These are phyloP conservation scores for Salix dunnii DNA, from an alignment of 345 rosid genomes.

Conservation along the genomic window DNA sequence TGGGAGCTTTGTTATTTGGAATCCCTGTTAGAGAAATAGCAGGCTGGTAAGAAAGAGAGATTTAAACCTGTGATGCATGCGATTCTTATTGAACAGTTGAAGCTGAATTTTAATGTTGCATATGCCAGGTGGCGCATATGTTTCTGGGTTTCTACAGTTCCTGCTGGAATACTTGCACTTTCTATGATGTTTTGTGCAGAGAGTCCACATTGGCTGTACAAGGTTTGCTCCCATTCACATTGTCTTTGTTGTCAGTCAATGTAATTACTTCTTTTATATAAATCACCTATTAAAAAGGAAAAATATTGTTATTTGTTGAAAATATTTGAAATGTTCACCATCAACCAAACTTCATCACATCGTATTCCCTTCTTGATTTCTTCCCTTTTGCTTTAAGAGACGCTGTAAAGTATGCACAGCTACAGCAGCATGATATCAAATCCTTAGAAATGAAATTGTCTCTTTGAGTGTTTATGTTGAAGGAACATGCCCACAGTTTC, in stretches of 20 bases:
- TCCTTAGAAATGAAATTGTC: neutral
- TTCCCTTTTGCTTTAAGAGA: neutral
- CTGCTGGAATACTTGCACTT: conserved; percentile 74
- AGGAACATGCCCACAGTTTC: conserved; percentile 7
- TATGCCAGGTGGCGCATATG: conserved; percentile 91
- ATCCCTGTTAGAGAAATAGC: conserved; percentile 70
- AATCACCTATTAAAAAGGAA: neutral
- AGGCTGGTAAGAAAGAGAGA: conserved; percentile 60
- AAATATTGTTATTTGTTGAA: neutral
- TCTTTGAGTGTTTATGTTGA: neutral
- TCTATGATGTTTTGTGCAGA: conserved; percentile 82
- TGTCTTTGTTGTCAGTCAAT: neutral
- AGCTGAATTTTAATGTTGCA: neutral
- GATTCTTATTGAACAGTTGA: neutral
- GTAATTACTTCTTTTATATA: neutral
- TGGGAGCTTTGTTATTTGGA: conserved; percentile 82
- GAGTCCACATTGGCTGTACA: conserved; percentile 85
- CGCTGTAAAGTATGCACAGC: neutral
- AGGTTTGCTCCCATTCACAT: conserved; percentile 46
- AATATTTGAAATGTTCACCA: no score
- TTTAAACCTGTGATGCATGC: neutral
- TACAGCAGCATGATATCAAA: neutral
- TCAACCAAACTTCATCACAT: neutral
- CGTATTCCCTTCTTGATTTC: neutral
- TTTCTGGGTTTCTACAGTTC: conserved; percentile 79